Evolutionary conservation across 2,329 filamentous ascomycete species (phyloP), one percentile per base, ranked within the genome.

Genomic region (Boeremia lycopersici): DNA sequence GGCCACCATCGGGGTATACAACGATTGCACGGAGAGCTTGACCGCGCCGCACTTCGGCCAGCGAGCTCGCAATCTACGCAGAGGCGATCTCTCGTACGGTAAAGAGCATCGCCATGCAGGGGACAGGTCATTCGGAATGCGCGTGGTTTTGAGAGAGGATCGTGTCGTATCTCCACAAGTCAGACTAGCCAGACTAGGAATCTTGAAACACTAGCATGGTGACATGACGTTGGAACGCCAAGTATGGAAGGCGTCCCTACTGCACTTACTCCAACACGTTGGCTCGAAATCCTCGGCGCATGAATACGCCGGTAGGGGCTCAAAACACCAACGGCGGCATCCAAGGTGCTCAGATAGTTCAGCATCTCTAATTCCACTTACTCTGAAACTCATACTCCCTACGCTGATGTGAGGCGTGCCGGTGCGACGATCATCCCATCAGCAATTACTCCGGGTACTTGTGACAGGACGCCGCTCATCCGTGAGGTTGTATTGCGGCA

Each of bases 241-340:
- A 54, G 48, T 46, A n/a, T 35, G 52, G 49, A 48, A 53, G 47
- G 46, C 50, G 44, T 42, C 46, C 40, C 43, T 26, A 30, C 48
- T 29, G 48, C 42, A 41, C 42, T 29, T 42, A 25, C 46, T 41
- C 48, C 42, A 45, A 34, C 28, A 34, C 17, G 34, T 34, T 35
- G 51, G 52, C 34, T 33, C 31, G 33, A 48, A 54, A 54, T 48
- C 44, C 40, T 45, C 52, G 52, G 45, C 43, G 42, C 52, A 47
- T 55, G 17, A 56, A 58, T 38, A 29, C 48, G 38, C 44, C 49
- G 46, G 26, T n/a, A 46, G 43, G 54, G 34, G 34, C 34, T 34
- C 55, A 56, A 63, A 63, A 63, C 60, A 63, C 51, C 58, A 59
- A 53, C 47, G 19, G 53, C 55, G 45, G 39, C 43, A 36, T 40